Evolutionary conservation across 2,329 filamentous ascomycete genomes (phyloP).

Genomic region (Dryadomyces quercivorus): DNA sequence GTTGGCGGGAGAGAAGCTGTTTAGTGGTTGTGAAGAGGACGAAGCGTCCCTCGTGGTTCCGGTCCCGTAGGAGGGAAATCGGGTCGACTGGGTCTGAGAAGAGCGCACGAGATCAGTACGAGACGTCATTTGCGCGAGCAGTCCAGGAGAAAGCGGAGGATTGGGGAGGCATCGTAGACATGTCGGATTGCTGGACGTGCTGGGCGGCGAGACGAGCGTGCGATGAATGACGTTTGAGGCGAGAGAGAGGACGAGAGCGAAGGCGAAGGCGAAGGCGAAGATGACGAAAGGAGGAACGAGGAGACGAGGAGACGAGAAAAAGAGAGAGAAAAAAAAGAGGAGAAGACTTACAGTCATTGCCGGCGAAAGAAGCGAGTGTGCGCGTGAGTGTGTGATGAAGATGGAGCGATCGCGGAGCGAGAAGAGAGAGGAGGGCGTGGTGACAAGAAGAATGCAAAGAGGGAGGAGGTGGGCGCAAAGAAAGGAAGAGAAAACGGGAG

Average conservation of each 20-base stretch:
- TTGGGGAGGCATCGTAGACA: neutral
- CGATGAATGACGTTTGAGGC: neutral
- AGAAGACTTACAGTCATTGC: neutral
- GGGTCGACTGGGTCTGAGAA: slow-evolving; percentile 23
- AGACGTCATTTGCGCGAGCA: neutral
- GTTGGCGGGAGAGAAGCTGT: slow-evolving; percentile 20
- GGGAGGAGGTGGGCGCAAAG: neutral
- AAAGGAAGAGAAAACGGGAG: neutral
- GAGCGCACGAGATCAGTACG: slow-evolving; percentile 1
- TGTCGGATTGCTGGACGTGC: no score
- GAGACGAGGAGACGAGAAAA: neutral
- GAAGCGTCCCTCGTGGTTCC: slow-evolving; percentile 18
- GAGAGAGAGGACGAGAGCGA: neutral
- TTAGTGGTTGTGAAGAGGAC: slow-evolving; percentile 21
- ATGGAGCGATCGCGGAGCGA: neutral
- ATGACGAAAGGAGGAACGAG: no score
- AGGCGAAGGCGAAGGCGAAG: no score
- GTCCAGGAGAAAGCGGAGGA: neutral
- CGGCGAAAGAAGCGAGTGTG: neutral
- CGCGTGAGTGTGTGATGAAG: neutral
- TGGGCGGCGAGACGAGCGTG: neutral
- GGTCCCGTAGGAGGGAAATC: slow-evolving; percentile 24
- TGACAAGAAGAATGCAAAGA: neutral
- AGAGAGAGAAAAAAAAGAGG: neutral
- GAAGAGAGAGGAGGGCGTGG: neutral